Evolutionary conservation across 495 filamentous ascomycete genomes (phyloP), one percentile per base, ranked within the genome.

Genomic region (Niebla homalea): DNA sequence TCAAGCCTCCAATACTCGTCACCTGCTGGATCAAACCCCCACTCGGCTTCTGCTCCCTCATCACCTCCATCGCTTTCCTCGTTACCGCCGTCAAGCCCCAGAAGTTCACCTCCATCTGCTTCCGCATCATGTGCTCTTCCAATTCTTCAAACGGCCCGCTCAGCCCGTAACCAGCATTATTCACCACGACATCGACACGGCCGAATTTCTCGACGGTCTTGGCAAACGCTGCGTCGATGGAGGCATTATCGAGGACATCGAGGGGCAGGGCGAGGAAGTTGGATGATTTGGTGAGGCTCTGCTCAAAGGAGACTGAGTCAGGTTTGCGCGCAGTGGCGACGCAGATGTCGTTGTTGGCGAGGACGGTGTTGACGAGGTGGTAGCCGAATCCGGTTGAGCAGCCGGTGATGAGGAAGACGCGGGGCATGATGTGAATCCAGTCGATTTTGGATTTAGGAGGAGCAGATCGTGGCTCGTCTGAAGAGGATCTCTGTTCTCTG

Each of bases 21-120:
- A 71, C 57, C 55, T 70, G 67, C 57, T 70, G 66, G 39, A 72
- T 70, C 36, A 66, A 41, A 2, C 69, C 69, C 4, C 69, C 67
- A 8, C 47, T 53, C 3, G 64, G 64, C 41, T 63, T 63, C 52
- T 62, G 55, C 38, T 64, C 60, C 10, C 69, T 57, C 69, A 71
- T 69, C 5, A 62, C 51, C 48, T 66, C 54, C 54, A 71, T 62
- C 8, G 69, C 70, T 49, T 66, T 66, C 21, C 62, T 56, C 7
- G 68, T 74, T 4, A 72, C 60, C 18, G 48, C 49, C 8, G 58
- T 37, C 16, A 60, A 35, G 12, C 60, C 60, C 20, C 56, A 58
- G 44, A 60, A 57, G 26, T 62, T 60, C 15, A 57, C 36, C 5
- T 60, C 55, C 44, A 62, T 51, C 38, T 60, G 58, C 1, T 44